Evolutionary conservation across 352 stramenopile species (phyloP).

Genomic region (Peronospora belbahrii): DNA sequence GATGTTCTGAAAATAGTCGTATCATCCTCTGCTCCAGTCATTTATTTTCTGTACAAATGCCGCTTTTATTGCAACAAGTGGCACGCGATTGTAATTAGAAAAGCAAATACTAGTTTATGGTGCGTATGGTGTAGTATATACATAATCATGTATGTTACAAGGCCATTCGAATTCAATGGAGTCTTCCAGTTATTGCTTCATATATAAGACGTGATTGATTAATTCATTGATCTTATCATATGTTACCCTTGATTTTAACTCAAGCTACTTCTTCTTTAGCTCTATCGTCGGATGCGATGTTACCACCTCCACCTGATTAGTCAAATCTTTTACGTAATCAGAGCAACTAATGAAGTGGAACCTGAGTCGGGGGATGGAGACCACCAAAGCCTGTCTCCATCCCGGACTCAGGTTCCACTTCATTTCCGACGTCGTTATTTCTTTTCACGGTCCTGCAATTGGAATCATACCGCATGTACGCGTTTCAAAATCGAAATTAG

Average conservation of each 20-base stretch:
- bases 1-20: too few species aligned
- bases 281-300: constrained; percentile 79
- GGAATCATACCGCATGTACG: constrained; percentile 92
- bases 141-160: too few species aligned
- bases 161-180: too few species aligned
- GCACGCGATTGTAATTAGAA: not conserved
- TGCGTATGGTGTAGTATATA: not conserved
- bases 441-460: constrained; percentile 67
- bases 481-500: constrained; percentile 86
- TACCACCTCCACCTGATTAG: constrained; percentile 49
- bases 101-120: not conserved
- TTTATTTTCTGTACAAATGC: constrained; percentile 8
- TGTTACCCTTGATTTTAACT: not conserved
- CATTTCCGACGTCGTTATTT: constrained; percentile 82
- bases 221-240: too few species aligned
- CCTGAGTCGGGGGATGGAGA: too few species aligned
- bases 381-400: constrained; percentile 67
- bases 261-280: constrained; percentile 25
- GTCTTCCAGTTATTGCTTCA: too few species aligned
- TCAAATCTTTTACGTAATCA: constrained; percentile 54
- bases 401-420: constrained; percentile 80
- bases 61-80: not conserved
- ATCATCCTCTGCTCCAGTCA: constrained; percentile 14
- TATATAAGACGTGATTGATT: too few species aligned
- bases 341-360: constrained; percentile 86